A percentile compares a stretch with the other conserved stretches of the same genome.
phyloP scores from a whole-genome alignment of 2,329 filamentous ascomycete genomes.

The Mycosphaerelloides madeirae region DNA sequence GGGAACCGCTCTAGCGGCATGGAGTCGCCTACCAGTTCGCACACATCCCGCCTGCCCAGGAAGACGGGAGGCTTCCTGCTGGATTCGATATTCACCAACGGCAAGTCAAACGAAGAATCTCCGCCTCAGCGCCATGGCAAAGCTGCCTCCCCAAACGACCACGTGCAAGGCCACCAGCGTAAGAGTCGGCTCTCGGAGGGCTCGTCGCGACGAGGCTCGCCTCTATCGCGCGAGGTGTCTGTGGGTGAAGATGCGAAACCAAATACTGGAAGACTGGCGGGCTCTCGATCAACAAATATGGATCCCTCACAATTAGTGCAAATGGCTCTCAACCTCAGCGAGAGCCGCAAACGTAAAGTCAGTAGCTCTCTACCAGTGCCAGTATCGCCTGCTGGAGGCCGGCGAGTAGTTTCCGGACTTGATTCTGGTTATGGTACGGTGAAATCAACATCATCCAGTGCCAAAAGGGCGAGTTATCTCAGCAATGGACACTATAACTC shows the following conservation, averaged over 20 bases:
- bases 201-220: conserved; percentile 26
- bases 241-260: conserved; percentile 8
- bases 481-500: conserved; percentile 6
- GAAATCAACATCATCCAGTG: conserved; percentile 52
- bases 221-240: conserved; percentile 25
- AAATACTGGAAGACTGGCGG: conserved; percentile 3
- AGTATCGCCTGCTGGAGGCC: conserved; percentile 47
- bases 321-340: conserved; percentile 83
- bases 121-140: conserved; percentile 13
- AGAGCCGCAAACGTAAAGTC: conserved; percentile 64
- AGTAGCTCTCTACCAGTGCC: conserved; percentile 53
- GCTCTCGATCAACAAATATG: conserved; percentile 48
- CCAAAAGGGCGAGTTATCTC: conserved; percentile 9
- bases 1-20: conserved; percentile 5
- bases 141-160: conserved; percentile 17
- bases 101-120: conserved; percentile 7
- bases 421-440: conserved; percentile 26
- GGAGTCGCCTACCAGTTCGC: conserved; percentile 8
- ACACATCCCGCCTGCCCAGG: conserved; percentile 18
- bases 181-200: conserved; percentile 21
- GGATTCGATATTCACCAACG: conserved; percentile 24
- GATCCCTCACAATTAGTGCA: conserved; percentile 89
- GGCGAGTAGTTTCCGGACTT: conserved; percentile 42
- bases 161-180: conserved; percentile 12
- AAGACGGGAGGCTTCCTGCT: conserved; percentile 39